Base-by-base conservation (phyloP, 2,329 filamentous ascomycete species). In the Beauveria rudraprayagi region DNA sequence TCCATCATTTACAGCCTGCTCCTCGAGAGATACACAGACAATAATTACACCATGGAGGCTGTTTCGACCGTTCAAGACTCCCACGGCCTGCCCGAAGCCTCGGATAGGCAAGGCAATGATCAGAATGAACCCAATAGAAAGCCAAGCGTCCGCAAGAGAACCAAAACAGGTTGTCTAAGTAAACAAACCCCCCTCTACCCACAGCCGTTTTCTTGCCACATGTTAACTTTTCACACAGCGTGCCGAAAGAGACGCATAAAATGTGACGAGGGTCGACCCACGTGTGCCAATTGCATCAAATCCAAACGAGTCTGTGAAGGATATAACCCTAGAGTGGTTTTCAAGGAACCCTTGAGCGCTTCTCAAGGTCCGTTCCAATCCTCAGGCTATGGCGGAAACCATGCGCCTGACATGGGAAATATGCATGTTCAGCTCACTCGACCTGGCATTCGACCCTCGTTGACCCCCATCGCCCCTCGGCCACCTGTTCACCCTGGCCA, bases 231-330 rank as follows among this genome's bases (percentile, higher is more conserved):
- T 24, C 53, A 54, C 63, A 51, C 70, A 92, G 90, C 94, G 62
- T 99, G 94, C 76, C 89, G 94, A 65, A 93, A 90, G 75, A 88
- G 94, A 58, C 89, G 94, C 64, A 97, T 99, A 75, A 99, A 97
- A 76, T 99, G 94, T 73, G 94, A 94, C 64, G 94, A 97, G 73
- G 90, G 91, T 68, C 84, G 88, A 55, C 91, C 91, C 28, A 88
- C 83, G 30, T 94, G 91, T 75, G 86, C 82, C 69, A 95, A 95
- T 70, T 95, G 91, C 75, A 85, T 89, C 76, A 94, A 93, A 70
- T 93, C 90, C 19, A 93, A 92, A 73, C 83, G 91, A 16, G 80
- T 86, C 66, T 95, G 91, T 71, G 90, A 94, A 72, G 91, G 91
- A 58, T 94, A 94, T 72, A 91, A 86, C 66, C 88, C 91, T 71